A percentile compares a stretch with the other conserved stretches of the same genome.
These are phyloP conservation scores for Rhodamnia argentea DNA, from an alignment of 345 rosid genomes.

Conservation along the genomic window DNA sequence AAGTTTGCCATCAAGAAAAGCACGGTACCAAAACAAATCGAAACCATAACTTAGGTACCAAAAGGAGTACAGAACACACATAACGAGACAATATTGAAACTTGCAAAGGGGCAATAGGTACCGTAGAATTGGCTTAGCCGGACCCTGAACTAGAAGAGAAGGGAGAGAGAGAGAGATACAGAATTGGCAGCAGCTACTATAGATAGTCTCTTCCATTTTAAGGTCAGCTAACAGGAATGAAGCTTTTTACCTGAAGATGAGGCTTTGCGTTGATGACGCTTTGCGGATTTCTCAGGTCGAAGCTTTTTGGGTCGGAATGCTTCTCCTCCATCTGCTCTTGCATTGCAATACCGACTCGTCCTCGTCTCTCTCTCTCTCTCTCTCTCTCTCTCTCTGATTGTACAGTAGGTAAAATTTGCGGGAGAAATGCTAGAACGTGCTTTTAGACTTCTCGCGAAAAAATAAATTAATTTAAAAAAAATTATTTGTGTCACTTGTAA, in stretches of 20 bases:
- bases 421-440: no score
- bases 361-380: no score
- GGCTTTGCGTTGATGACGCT: background rate
- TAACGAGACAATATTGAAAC: background rate
- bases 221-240: background rate
- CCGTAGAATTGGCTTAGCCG: background rate
- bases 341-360: no score
- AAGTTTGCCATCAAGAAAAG: background rate
- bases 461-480: no score
- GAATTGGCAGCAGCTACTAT: background rate
- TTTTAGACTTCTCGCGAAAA: no score
- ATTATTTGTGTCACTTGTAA: no score
- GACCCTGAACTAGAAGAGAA: background rate
- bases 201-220: background rate
- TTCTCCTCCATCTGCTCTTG: no score
- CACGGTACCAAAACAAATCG: background rate
- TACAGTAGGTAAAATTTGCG: no score
- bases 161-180: background rate
- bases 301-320: background rate
- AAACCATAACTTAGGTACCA: background rate
- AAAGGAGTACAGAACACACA: background rate
- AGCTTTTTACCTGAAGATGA: background rate
- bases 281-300: background rate
- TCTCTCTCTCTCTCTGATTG: no score
- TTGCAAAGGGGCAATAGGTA: background rate